phyloP scores from a whole-genome alignment of 176 grass and related monocot species.

The Oryza meridionalis region DNA sequence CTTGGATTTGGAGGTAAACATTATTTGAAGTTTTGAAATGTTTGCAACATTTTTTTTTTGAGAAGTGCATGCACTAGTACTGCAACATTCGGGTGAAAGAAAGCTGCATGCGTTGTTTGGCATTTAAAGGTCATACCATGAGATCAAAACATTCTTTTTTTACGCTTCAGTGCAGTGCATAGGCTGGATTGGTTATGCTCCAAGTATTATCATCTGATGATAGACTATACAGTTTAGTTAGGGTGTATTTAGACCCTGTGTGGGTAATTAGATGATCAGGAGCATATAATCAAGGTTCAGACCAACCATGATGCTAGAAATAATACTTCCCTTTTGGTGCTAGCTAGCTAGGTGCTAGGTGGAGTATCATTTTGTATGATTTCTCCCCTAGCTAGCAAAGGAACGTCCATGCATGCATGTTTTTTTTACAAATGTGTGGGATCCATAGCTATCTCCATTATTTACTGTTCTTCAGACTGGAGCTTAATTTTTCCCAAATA shows the following conservation, averaged over 20 bases:
- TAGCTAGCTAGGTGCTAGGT: not conserved
- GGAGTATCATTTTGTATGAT: not conserved
- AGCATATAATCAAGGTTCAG: slow-evolving; percentile 27
- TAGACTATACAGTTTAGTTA: not conserved
- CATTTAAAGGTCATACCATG: slow-evolving; percentile 7
- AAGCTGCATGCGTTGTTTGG: not conserved
- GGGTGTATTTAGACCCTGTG: not conserved
- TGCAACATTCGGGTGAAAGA: not conserved
- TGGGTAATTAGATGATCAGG: not conserved
- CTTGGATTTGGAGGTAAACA: not conserved
- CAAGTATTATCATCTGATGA: not conserved
- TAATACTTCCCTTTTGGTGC: not conserved
- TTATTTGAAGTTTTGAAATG: not conserved
- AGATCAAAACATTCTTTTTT: slow-evolving; percentile 27
- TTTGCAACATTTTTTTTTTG: not conserved
- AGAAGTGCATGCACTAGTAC: slow-evolving; percentile 8
- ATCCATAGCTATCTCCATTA: not conserved
- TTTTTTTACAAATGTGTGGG: not conserved
- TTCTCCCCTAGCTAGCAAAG: not conserved
- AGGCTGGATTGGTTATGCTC: not conserved
- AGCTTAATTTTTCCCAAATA: not conserved
- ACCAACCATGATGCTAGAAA: not conserved
- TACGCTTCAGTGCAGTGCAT: not conserved
- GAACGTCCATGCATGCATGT: not conserved
- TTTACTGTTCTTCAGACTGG: not conserved